A percentile compares a stretch with the other conserved stretches of the same genome.
Evolutionary conservation across 352 stramenopile genomes (phyloP).

Genomic region (Pilasporangium apinafurcum): DNA sequence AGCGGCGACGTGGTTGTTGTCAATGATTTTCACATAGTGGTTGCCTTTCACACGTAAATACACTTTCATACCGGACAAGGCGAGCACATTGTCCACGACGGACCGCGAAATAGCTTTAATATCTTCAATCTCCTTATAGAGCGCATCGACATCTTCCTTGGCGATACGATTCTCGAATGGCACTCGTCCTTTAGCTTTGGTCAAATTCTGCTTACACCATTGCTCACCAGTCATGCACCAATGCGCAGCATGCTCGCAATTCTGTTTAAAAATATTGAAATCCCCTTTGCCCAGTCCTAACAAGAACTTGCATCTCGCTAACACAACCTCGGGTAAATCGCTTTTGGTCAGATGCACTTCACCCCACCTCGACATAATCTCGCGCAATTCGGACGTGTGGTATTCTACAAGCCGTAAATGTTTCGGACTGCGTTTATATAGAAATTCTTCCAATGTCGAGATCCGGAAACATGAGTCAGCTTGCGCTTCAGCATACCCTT

Average conservation of each 20-base stretch:
- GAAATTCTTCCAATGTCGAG: constrained; percentile 80
- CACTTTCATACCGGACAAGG: constrained; percentile 46
- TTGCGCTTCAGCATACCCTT: constrained; percentile 66
- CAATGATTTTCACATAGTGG: constrained; percentile 52
- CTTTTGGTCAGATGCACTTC: constrained; percentile 82
- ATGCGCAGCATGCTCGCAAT: constrained; percentile 82
- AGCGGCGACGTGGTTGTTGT: constrained; percentile 44
- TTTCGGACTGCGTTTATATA: constrained; percentile 49
- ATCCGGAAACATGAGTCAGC: constrained; percentile 84
- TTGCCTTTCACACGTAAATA: constrained; percentile 68
- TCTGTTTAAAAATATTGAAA: constrained; percentile 87
- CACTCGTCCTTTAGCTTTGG: constrained; percentile 58
- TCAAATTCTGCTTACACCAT: constrained; percentile 85
- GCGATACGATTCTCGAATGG: constrained; percentile 72
- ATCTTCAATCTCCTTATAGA: constrained; percentile 65
- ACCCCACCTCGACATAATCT: constrained; percentile 77
- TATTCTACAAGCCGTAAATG: constrained; percentile 82
- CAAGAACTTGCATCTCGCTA: constrained; percentile 78
- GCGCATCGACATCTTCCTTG: constrained; percentile 70
- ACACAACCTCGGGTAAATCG: constrained; percentile 76
- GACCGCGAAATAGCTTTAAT: constrained; percentile 66
- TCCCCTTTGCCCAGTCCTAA: constrained; percentile 69
- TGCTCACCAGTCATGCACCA: constrained; percentile 88
- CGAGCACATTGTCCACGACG: constrained; percentile 64
- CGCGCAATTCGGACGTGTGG: constrained; percentile 72